Conservation (phyloP, 1,284 basidiomycete species). For the Cutaneotrichosporon daszewskae region DNA sequence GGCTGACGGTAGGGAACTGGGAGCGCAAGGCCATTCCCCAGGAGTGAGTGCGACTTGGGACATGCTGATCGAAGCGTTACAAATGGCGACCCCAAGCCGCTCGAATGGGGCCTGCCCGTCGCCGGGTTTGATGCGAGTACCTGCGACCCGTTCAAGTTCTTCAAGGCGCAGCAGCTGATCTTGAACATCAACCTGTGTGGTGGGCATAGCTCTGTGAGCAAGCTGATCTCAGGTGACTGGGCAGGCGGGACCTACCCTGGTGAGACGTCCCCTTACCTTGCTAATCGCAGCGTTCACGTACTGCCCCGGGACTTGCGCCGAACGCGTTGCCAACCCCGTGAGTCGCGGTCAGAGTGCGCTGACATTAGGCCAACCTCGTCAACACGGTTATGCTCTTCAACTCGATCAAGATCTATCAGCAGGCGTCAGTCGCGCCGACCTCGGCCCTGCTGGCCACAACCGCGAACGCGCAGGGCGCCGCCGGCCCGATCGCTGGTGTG, state of each 20-base stretch:
- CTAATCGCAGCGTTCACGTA: slow-evolving; percentile 34
- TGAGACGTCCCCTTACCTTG: slow-evolving; percentile 17
- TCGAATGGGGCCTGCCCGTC: slow-evolving; percentile 61
- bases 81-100: slow-evolving; percentile 56
- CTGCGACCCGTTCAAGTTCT: slow-evolving; percentile 64
- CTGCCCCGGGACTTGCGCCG: slow-evolving; percentile 66
- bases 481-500: not conserved
- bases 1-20: slow-evolving; percentile 69
- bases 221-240: slow-evolving; percentile 54
- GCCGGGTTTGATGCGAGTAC: slow-evolving; percentile 60
- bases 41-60: slow-evolving; percentile 54
- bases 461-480: not conserved
- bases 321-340: slow-evolving; percentile 58
- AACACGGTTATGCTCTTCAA: slow-evolving; percentile 45
- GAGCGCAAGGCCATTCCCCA: slow-evolving; percentile 59
- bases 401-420: slow-evolving; percentile 41
- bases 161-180: slow-evolving; percentile 62
- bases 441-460: too few species aligned
- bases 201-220: slow-evolving; percentile 8
- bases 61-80: slow-evolving; percentile 49
- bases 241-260: slow-evolving; percentile 55
- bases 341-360: not conserved
- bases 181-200: slow-evolving; percentile 58
- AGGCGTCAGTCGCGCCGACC: too few species aligned
- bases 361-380: slow-evolving; percentile 31